These are phyloP conservation scores for Cylindricascospora bacillispora DNA, from an alignment of 1,139 yeast species.

Conservation along the genomic window DNA sequence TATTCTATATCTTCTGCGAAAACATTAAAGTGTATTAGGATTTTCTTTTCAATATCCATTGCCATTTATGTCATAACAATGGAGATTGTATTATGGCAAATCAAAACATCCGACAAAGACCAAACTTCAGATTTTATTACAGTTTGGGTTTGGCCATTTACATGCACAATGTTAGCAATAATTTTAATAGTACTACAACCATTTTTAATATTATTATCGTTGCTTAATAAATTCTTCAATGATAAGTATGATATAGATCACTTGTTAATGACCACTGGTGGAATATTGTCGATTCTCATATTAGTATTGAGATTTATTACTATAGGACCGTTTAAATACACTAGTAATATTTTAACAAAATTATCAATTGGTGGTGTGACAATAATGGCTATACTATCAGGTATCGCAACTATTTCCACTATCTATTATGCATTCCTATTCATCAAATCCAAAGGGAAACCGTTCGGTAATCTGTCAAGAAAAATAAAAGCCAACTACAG, in stretches of 20 bases:
- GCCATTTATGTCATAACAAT: conserved; percentile 18
- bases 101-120: conserved; percentile 15
- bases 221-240: conserved; percentile 26
- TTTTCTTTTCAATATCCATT: conserved; percentile 20
- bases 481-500: conserved; percentile 1
- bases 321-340: conserved; percentile 28
- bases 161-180: conserved; percentile 12
- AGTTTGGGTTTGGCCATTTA: conserved; percentile 19
- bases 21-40: conserved; percentile 10
- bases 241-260: conserved; percentile 17
- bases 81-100: conserved; percentile 24
- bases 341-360: conserved; percentile 37
- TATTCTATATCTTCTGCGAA: conserved; percentile 20
- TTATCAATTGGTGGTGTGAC: conserved; percentile 62
- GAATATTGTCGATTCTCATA: conserved; percentile 15
- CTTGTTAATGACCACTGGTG: conserved; percentile 12
- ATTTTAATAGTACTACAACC: conserved; percentile 25
- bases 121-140: conserved; percentile 15
- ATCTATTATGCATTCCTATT: conserved; percentile 32
- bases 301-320: conserved; percentile 8
- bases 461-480: conserved; percentile 2
- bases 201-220: conserved; percentile 18
- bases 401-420: conserved; percentile 65
- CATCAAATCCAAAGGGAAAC: conserved; percentile 7
- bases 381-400: conserved; percentile 57